Evolutionary conservation across 257 asterid species (phyloP).

Genomic region (Paulownia fortunei): DNA sequence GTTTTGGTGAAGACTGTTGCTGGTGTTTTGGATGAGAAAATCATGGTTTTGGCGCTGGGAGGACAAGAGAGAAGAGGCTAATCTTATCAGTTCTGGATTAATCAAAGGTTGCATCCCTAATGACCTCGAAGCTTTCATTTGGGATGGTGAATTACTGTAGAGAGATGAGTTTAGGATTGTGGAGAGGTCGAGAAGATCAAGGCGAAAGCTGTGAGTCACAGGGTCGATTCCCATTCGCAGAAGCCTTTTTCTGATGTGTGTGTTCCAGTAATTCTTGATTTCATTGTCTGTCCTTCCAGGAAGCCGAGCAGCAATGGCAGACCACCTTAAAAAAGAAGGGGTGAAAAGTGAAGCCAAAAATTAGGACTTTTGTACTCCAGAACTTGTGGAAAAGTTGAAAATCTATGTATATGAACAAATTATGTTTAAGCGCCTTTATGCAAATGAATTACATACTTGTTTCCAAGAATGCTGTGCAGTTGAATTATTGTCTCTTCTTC

Average conservation of each 20-base stretch:
- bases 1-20: slow-evolving; percentile 25
- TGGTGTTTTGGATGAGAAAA: not conserved
- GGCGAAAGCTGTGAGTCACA: slow-evolving; percentile 76
- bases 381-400: too few relatives aligned
- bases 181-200: slow-evolving; percentile 80
- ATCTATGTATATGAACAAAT: too few relatives aligned
- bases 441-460: slow-evolving; percentile 65
- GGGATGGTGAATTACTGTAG: slow-evolving; percentile 38
- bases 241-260: slow-evolving; percentile 74
- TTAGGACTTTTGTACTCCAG: too few relatives aligned
- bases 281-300: slow-evolving; percentile 91
- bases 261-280: slow-evolving; percentile 87
- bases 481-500: slow-evolving; percentile 86
- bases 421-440: too few relatives aligned
- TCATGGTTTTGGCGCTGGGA: slow-evolving; percentile 46
- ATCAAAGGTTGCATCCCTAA: slow-evolving; percentile 52
- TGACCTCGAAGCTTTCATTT: slow-evolving; percentile 56
- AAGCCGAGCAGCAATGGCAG: slow-evolving; percentile 78
- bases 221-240: slow-evolving; percentile 90
- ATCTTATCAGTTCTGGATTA: slow-evolving; percentile 57
- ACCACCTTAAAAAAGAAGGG: slow-evolving; percentile 75
- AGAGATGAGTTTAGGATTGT: slow-evolving; percentile 49
- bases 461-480: slow-evolving; percentile 79
- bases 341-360: too few relatives aligned
- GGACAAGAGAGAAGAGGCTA: slow-evolving; percentile 58